A percentile compares a stretch with the other conserved stretches of the same genome.
phyloP scores from a whole-genome alignment of 2,329 filamentous ascomycete species.

The Hypomyces perniciosus region DNA sequence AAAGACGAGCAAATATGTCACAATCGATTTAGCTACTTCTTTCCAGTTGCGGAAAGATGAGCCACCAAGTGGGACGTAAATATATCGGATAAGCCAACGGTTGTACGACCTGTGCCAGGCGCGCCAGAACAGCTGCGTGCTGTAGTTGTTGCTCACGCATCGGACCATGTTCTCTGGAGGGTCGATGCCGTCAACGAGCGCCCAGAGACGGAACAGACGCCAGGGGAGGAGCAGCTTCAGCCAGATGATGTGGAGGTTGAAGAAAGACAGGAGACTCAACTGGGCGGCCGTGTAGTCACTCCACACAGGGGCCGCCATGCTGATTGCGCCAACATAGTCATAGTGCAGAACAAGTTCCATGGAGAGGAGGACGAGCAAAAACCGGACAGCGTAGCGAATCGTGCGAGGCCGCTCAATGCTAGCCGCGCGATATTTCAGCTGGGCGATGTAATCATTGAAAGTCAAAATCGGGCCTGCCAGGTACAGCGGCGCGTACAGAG shows the following conservation, averaged over 20 bases:
- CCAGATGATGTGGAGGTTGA: constrained; percentile 97
- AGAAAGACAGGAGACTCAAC: constrained; percentile 83
- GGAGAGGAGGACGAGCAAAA: constrained; percentile 69
- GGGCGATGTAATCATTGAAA: constrained; percentile 96
- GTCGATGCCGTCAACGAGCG: constrained; percentile 82
- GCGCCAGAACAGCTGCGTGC: constrained; percentile 86
- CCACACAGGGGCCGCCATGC: constrained; percentile 75
- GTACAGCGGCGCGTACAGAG: constrained; percentile 88
- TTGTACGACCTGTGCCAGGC: constrained; percentile 95
- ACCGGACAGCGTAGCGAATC: constrained; percentile 74
- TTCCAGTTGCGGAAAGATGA: constrained; percentile 42
- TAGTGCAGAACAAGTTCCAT: constrained; percentile 93
- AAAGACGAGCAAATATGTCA: constrained; percentile 80
- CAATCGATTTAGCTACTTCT: constrained; percentile 51
- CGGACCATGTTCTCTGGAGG: constrained; percentile 98
- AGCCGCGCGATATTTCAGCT: constrained; percentile 66
- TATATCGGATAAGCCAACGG: constrained; percentile 87
- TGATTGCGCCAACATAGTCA: constrained; percentile 90
- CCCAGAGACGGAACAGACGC: constrained; percentile 98
- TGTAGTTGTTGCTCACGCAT: constrained; percentile 94
- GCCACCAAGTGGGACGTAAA: constrained; percentile 88
- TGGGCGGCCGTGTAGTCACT: constrained; percentile 77
- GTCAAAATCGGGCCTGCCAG: constrained; percentile 89
- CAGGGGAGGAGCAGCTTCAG: constrained; percentile 93
- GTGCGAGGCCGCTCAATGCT: constrained; percentile 68